Evolutionary conservation across 2,329 filamentous ascomycete species (phyloP).

Genomic region (Gnomoniopsis sp.): DNA sequence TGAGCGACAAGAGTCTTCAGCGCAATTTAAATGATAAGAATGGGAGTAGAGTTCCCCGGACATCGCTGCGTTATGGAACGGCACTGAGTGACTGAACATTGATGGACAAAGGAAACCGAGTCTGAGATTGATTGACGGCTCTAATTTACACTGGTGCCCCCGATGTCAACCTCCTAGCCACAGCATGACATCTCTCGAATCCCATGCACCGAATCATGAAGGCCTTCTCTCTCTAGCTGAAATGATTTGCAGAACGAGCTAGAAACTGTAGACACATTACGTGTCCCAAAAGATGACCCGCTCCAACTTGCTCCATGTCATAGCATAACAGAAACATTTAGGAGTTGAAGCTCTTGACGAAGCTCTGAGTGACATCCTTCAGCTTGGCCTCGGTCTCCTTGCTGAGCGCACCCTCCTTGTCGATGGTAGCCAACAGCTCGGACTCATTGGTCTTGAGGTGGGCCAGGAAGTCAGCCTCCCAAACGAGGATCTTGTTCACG

Average conservation of each 20-base stretch:
- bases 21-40: too few relatives aligned
- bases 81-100: not conserved
- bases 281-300: slow-evolving; percentile 26
- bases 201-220: slow-evolving; percentile 40
- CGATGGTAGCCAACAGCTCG: slow-evolving; percentile 79
- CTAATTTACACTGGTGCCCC: slow-evolving; percentile 61
- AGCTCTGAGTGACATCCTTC: slow-evolving; percentile 70
- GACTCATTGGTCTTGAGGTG: slow-evolving; percentile 90
- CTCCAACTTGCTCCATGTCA: slow-evolving; percentile 25
- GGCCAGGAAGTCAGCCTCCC: slow-evolving; percentile 91
- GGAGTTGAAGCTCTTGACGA: slow-evolving; percentile 88
- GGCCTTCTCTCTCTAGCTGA: slow-evolving; percentile 44
- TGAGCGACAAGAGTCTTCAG: too few relatives aligned
- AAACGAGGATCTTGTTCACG: slow-evolving; percentile 85
- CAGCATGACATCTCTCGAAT: slow-evolving; percentile 42
- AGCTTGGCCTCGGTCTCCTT: slow-evolving; percentile 87
- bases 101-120: slow-evolving; percentile 57
- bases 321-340: slow-evolving; percentile 39
- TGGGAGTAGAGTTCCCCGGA: too few relatives aligned
- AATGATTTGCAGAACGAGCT: slow-evolving; percentile 34
- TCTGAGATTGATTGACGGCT: slow-evolving; percentile 59
- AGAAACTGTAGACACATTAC: slow-evolving; percentile 42
- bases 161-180: slow-evolving; percentile 40
- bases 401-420: slow-evolving; percentile 93
- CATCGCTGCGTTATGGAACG: not conserved